Conservation (phyloP, 306 rosid genomes). For the Hylodesmum podocarpum region DNA sequence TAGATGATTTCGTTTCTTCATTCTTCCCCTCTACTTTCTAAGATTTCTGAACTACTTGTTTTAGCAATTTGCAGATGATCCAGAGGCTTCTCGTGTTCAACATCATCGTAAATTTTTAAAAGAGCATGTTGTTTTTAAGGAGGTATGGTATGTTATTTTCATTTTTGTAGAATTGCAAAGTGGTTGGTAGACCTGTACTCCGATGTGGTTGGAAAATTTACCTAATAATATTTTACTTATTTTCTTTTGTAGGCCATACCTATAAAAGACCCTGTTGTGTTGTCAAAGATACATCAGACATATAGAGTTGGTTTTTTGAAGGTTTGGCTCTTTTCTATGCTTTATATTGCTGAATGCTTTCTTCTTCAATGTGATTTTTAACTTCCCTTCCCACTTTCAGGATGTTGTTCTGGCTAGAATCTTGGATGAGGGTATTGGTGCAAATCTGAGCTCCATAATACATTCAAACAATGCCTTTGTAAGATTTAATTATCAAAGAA, state of each 20-base stretch:
- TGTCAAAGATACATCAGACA: conserved; percentile 96
- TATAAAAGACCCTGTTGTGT: conserved; percentile 68
- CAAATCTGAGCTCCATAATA: conserved; percentile 83
- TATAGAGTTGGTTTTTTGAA: conserved; percentile 91
- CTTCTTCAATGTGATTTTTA: conserved; percentile 30
- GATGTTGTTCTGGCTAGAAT: conserved; percentile 91
- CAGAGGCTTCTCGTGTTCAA: conserved; percentile 66
- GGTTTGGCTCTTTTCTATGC: conserved; percentile 47
- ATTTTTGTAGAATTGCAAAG: conserved; percentile 11
- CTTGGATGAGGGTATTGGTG: conserved; percentile 80
- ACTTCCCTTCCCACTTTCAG: conserved; percentile 47
- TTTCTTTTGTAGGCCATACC: conserved; percentile 77
- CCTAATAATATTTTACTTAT: neutral
- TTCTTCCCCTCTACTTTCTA: conserved; percentile 8
- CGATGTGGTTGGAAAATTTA: neutral
- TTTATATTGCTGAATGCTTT: neutral
- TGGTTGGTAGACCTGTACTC: conserved; percentile 17
- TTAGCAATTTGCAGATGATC: conserved; percentile 74
- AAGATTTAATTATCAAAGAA: conserved; percentile 40
- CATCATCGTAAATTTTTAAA: conserved; percentile 79
- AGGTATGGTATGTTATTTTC: conserved; percentile 49
- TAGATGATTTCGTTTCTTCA: conserved; percentile 16
- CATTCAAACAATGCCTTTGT: conserved; percentile 84
- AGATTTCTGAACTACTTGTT: conserved; percentile 15
- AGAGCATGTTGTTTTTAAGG: conserved; percentile 92